A percentile compares a stretch with the other conserved stretches of the same genome.
Conservation (phyloP, 176 grass and related monocot species). For the Musa itinerans region DNA sequence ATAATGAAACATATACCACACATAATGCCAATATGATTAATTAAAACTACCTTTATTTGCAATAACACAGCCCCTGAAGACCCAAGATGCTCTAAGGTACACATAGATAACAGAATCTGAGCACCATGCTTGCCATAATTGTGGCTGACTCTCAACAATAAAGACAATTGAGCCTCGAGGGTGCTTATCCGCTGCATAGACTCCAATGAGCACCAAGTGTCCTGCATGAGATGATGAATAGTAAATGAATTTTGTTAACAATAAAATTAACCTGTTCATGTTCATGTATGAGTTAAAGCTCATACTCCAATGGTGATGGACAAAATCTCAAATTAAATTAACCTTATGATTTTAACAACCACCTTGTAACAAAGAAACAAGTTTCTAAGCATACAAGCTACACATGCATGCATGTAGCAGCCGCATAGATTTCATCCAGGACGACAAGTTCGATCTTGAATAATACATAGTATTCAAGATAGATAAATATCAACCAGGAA, state of each 20-base stretch:
- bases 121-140: conserved; percentile 77
- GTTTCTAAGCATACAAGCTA: neutral
- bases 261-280: neutral
- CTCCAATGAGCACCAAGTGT: conserved; percentile 45
- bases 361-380: neutral
- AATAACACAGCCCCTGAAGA: conserved; percentile 49
- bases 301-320: too few relatives aligned
- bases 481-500: neutral
- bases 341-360: neutral
- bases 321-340: neutral
- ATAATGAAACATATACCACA: conserved; percentile 22
- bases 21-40: conserved; percentile 5
- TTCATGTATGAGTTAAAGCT: neutral
- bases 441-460: neutral
- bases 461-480: neutral
- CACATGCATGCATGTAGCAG: neutral
- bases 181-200: conserved; percentile 66
- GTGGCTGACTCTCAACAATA: conserved; percentile 81
- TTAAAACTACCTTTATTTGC: conserved; percentile 46
- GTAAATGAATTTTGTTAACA: neutral
- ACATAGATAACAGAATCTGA: conserved; percentile 90
- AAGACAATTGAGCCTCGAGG: conserved; percentile 75
- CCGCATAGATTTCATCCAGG: neutral
- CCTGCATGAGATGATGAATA: conserved; percentile 37
- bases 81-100: conserved; percentile 78